Base-by-base conservation (phyloP, 2,329 filamentous ascomycete genomes). In the Akanthomyces lecanii region DNA sequence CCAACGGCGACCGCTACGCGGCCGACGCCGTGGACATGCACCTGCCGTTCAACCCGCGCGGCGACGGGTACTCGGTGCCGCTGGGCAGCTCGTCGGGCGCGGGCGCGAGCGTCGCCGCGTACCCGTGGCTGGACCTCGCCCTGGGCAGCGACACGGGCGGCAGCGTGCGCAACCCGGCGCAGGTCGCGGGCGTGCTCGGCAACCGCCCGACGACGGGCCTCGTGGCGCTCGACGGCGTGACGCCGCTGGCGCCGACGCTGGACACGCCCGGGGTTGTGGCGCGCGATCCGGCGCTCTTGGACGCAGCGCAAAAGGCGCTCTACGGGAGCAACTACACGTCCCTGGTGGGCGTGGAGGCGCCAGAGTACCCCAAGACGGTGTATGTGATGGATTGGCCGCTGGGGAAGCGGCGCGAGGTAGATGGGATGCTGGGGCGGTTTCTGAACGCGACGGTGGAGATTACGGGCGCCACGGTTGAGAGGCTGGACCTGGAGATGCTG, bases 1-100 rank as follows among this genome's bases (percentile, higher is more conserved):
- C 78, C 14, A 70, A 73, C 51, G 66, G 66, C 10, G 70, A 72
- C 64, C 68, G 67, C 4, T 76, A 80, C 4, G 82, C 80, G 1
- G 77, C 76, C 0, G 81, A 84, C 62, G 79, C 16, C 33, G 65
- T 71, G 5, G 69, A 71, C 42, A 56, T 66, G 33, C 67, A 66
- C 1, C 52, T 67, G 1, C 65, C 69, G 0, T 67, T 66, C 33
- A 71, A 71, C 53, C 69, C 69, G 14, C 64, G 70, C 33, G 69
- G 68, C 0, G 69, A 71, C 25, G 65, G 67, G 5, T 71, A 71
- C 45, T 66, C 68, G 28, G 57, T 64, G 21, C 64, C 65, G 3
- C 55, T 51, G 1, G 69, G 67, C 16, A 67, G 66, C 33, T 69
- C 67, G 10, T 61, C 64, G 7, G 69, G 69, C 5, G 66, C 66